Conservation (phyloP, 2,329 filamentous ascomycete genomes). For the Eutypella sp. region DNA sequence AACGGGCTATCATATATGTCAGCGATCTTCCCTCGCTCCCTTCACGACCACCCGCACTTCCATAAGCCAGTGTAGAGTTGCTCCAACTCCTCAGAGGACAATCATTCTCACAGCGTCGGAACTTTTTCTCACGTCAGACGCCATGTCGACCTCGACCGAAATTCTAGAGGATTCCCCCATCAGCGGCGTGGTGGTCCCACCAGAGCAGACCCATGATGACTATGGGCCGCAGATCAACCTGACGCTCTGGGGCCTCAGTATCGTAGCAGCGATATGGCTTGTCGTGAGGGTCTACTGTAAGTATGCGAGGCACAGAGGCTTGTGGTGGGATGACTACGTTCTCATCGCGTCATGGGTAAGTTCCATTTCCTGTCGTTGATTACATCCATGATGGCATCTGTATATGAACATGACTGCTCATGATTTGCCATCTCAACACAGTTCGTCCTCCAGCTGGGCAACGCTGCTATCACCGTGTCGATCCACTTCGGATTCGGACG, state of each 20-base stretch:
- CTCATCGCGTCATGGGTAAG: slow-evolving; percentile 23
- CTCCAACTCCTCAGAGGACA: background rate
- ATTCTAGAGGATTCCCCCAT: background rate
- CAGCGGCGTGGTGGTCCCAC: background rate
- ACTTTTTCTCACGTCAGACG: background rate
- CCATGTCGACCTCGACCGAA: background rate
- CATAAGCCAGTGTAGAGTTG: background rate
- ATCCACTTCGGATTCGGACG: slow-evolving; percentile 15
- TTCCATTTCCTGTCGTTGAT: no score
- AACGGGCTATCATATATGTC: no score
- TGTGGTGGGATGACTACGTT: slow-evolving; percentile 29
- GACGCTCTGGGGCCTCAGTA: background rate
- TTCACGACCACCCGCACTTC: background rate
- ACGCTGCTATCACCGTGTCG: slow-evolving; percentile 9
- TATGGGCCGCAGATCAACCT: background rate
- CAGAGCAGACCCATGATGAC: background rate
- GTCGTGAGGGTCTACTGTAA: slow-evolving; percentile 14
- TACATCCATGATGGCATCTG: no score
- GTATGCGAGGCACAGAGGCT: slow-evolving; percentile 12
- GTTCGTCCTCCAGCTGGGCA: slow-evolving; percentile 9
- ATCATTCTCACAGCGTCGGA: background rate
- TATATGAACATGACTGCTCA: no score
- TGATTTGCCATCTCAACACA: background rate
- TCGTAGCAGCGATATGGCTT: background rate
- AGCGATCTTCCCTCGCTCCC: background rate